Percentiles rank a stretch among this genome's conserved stretches.
phyloP scores from a whole-genome alignment of 1,284 basidiomycete genomes.

The Ganoderma meredithae region DNA sequence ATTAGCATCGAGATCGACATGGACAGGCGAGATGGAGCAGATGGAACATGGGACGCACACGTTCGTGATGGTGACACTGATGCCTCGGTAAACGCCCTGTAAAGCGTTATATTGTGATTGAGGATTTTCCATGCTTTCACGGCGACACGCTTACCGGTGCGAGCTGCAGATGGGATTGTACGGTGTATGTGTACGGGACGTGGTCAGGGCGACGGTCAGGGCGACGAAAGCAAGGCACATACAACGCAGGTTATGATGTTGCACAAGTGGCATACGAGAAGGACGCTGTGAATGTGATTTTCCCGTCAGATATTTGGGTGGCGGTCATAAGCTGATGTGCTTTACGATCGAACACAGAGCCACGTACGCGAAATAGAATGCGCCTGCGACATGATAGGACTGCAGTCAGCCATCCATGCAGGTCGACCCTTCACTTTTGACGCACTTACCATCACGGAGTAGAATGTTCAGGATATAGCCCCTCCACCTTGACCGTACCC shows the following conservation, averaged over 20 bases:
- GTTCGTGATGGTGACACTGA: conserved; percentile 14
- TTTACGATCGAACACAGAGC: background rate
- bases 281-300: background rate
- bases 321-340: background rate
- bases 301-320: background rate
- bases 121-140: no score
- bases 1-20: no score
- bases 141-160: background rate
- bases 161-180: background rate
- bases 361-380: conserved; percentile 11
- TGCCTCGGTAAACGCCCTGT: background rate
- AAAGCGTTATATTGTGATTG: background rate
- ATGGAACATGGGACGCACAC: background rate
- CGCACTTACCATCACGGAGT: conserved; percentile 10
- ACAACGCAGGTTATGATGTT: conserved; percentile 5
- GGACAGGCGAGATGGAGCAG: no score
- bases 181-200: no score
- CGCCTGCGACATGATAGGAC: background rate
- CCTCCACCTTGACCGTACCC: background rate
- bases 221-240: background rate
- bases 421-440: background rate
- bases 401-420: background rate
- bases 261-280: conserved; percentile 5
- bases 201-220: background rate
- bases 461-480: background rate